Base-by-base conservation (phyloP, 495 filamentous ascomycete genomes). In the Daldinia caldariorum region DNA sequence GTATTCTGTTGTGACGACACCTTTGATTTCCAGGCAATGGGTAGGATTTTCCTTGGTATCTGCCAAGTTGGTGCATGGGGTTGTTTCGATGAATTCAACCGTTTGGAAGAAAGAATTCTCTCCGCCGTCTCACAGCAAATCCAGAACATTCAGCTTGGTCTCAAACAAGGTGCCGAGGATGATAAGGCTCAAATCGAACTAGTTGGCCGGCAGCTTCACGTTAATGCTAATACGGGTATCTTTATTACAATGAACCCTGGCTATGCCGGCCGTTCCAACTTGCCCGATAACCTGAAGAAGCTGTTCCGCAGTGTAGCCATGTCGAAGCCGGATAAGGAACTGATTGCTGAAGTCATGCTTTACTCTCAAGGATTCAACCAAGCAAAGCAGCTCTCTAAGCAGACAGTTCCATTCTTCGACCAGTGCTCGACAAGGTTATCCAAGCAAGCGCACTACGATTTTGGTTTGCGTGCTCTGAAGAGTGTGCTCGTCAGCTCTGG, bases 191-290 rank as follows among this genome's bases (percentile, higher is more conserved):
- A 97, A 74, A 97, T 98, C 74, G 95, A 99, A 76, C 82, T 99
- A 12, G 91, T 97, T 45, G 94, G 96, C 49, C 89, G 96, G 63
- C 91, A 92, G 62, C 86, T 99, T 32, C 84, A 82, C 38, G 94
- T 99, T 67, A 94, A 97, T 75, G 83, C 86, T 51, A 95, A 97
- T 74, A 98, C 95, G 51, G 94, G 94, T 73, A 97, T 99, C 77
- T 99, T 99, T 83, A 98, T 99, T 79, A 99, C 95, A 35, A 99
- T 99, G 95, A 99, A 99, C 81, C 95, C 95, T 72, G 95, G 95
- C 20, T 99, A 99, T 84, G 95, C 95, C 41, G 95, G 95, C 57
- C 90, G 95, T 77, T 99, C 95, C 35, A 99, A 98, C 79, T 81
- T 99, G 72, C 95, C 95, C 0, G 95, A 99, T 79, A 99, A 99